Conservation (phyloP, 768 basidiomycete species). For the Suillus lakei region DNA sequence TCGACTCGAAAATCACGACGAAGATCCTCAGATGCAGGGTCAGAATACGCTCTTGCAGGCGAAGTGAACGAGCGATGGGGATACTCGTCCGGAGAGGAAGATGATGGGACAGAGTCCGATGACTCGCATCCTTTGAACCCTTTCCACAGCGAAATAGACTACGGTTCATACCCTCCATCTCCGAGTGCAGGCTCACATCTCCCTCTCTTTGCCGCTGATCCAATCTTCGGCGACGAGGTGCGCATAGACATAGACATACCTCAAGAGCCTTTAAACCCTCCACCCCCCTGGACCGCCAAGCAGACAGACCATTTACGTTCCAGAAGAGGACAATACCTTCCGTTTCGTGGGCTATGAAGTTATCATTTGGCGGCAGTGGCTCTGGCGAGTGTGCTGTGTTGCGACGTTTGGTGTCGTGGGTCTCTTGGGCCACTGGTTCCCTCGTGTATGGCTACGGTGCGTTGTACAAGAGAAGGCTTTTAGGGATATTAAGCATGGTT, state of each 20-base stretch:
- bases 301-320: slow-evolving; percentile 82
- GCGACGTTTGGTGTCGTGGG: slow-evolving; percentile 73
- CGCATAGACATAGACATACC: slow-evolving; percentile 81
- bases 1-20: slow-evolving; percentile 54
- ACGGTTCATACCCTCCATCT: slow-evolving; percentile 73
- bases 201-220: slow-evolving; percentile 74
- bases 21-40: slow-evolving; percentile 59
- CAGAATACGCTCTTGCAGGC: slow-evolving; percentile 61
- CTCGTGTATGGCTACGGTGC: slow-evolving; percentile 88
- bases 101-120: slow-evolving; percentile 47
- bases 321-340: slow-evolving; percentile 89
- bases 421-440: slow-evolving; percentile 93
- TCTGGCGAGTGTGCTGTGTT: slow-evolving; percentile 77
- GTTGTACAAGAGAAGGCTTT: slow-evolving; percentile 86
- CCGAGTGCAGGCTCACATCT: slow-evolving; percentile 54
- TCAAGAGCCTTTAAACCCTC: slow-evolving; percentile 65
- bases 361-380: slow-evolving; percentile 57
- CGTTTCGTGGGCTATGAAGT: slow-evolving; percentile 88
- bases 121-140: slow-evolving; percentile 24
- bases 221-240: slow-evolving; percentile 82
- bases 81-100: slow-evolving; percentile 85
- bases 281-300: slow-evolving; percentile 81
- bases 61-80: slow-evolving; percentile 86
- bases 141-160: slow-evolving; percentile 64
- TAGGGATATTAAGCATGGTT: slow-evolving; percentile 66